Conservation (phyloP, 352 stramenopile genomes). For the Globisporangium rhizosaccharum region DNA sequence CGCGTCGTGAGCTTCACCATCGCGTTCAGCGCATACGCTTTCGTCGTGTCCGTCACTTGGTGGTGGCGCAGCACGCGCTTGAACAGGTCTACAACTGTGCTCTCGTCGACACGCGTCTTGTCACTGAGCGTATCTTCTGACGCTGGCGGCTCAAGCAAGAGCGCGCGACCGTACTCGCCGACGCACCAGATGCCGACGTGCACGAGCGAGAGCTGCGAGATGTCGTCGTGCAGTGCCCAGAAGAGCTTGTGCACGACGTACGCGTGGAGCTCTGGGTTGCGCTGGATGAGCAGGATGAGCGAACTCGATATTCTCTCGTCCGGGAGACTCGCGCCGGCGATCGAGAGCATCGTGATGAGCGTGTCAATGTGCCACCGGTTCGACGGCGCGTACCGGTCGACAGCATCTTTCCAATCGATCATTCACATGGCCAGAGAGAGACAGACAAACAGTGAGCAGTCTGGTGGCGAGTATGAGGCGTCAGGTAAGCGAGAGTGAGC, state of each 20-base stretch:
- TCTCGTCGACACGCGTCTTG: constrained; percentile 66
- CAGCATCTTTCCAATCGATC: constrained; percentile 41
- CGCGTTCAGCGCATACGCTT: constrained; percentile 81
- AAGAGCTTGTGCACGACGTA: constrained; percentile 98
- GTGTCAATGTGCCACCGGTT: constrained; percentile 95
- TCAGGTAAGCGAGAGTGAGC: constrained; percentile 3
- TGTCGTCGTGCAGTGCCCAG: constrained; percentile 93
- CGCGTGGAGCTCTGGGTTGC: constrained; percentile 81
- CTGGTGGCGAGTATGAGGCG: background rate
- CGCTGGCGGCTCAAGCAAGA: constrained; percentile 67
- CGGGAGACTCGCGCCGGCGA: constrained; percentile 91
- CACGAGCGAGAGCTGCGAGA: constrained; percentile 93
- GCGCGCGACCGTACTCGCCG: constrained; percentile 94
- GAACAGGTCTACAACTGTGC: constrained; percentile 64
- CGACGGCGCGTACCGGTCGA: constrained; percentile 78
- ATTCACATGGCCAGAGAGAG: background rate
- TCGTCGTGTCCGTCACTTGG: constrained; percentile 74
- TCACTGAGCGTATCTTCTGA: constrained; percentile 60
- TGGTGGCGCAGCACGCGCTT: constrained; percentile 80
- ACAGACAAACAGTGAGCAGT: background rate
- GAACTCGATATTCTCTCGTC: constrained; percentile 92
- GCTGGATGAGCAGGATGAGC: constrained; percentile 95
- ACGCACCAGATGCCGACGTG: constrained; percentile 98
- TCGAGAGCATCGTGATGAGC: constrained; percentile 98
- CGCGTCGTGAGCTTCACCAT: constrained; percentile 95